These are phyloP conservation scores for Bolboschoenus planiculmis DNA, from an alignment of 176 grass and related monocot genomes.

Conservation along the genomic window DNA sequence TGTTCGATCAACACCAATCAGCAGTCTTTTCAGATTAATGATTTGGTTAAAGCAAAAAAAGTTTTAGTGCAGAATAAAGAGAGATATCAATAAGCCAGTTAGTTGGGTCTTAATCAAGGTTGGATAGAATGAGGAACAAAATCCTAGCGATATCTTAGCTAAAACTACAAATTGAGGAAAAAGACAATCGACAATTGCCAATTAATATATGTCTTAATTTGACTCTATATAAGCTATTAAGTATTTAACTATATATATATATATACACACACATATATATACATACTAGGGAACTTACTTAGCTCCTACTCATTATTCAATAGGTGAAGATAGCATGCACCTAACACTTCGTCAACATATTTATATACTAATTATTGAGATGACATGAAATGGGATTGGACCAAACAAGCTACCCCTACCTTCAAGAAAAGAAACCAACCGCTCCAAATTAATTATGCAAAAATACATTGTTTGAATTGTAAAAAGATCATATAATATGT, in stretches of 20 bases:
- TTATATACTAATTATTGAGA: conserved; percentile 9
- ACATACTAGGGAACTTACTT: neutral
- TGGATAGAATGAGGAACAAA: conserved; percentile 17
- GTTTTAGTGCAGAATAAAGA: neutral
- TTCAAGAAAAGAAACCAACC: conserved; percentile 29
- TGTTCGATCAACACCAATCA: neutral
- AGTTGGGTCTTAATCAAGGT: conserved; percentile 21
- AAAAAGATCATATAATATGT: neutral
- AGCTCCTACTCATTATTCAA: neutral
- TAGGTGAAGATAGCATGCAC: neutral
- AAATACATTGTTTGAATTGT: neutral
- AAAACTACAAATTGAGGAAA: conserved; percentile 4
- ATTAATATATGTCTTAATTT: conserved; percentile 16
- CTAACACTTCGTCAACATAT: conserved; percentile 13
- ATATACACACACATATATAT: too few relatives aligned
- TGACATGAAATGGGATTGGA: neutral
- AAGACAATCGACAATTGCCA: conserved; percentile 15
- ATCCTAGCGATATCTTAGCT: conserved; percentile 24
- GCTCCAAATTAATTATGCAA: neutral
- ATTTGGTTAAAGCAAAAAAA: neutral
- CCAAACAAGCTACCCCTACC: conserved; percentile 15
- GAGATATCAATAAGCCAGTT: neutral
- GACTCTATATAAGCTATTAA: conserved; percentile 15
- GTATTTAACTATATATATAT: neutral
- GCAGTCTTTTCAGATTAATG: neutral